A percentile compares a stretch with the other conserved stretches of the same genome.
Evolutionary conservation across 257 asterid species (phyloP).

Genomic region (Marsdenia floribunda): DNA sequence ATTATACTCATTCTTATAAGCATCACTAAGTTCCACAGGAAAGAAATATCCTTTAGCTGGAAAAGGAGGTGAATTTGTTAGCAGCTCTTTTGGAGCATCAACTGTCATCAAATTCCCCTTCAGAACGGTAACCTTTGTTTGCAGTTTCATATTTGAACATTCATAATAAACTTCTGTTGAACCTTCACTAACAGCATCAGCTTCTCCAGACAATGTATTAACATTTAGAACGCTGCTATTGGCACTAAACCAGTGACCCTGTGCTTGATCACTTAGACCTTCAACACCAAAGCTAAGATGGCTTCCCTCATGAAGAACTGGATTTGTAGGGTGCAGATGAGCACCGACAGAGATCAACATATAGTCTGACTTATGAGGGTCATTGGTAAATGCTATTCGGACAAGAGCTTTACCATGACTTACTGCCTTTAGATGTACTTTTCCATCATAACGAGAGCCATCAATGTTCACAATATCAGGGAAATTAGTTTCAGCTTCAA

Average conservation of each 20-base stretch:
- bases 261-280: conserved; percentile 46
- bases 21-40: conserved; percentile 43
- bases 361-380: conserved; percentile 57
- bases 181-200: conserved; percentile 74
- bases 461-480: conserved; percentile 59
- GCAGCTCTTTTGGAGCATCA: conserved; percentile 56
- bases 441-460: conserved; percentile 31
- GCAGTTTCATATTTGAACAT: conserved; percentile 44
- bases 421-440: conserved; percentile 43
- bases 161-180: conserved; percentile 42
- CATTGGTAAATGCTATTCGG: conserved; percentile 38
- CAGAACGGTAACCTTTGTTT: conserved; percentile 56
- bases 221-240: conserved; percentile 50
- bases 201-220: conserved; percentile 59
- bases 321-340: conserved; percentile 64
- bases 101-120: conserved; percentile 44
- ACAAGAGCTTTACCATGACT: conserved; percentile 70
- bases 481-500: conserved; percentile 65
- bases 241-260: conserved; percentile 72
- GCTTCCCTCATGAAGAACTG: conserved; percentile 53
- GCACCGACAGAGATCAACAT: conserved; percentile 66
- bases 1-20: conserved; percentile 19
- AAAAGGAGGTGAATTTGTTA: conserved; percentile 72
- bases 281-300: conserved; percentile 48
- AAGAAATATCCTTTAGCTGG: conserved; percentile 69